Evolutionary conservation across 768 basidiomycete genomes (phyloP), one percentile per base, ranked within the genome.

Genomic region (Boletus tylopilopsis): DNA sequence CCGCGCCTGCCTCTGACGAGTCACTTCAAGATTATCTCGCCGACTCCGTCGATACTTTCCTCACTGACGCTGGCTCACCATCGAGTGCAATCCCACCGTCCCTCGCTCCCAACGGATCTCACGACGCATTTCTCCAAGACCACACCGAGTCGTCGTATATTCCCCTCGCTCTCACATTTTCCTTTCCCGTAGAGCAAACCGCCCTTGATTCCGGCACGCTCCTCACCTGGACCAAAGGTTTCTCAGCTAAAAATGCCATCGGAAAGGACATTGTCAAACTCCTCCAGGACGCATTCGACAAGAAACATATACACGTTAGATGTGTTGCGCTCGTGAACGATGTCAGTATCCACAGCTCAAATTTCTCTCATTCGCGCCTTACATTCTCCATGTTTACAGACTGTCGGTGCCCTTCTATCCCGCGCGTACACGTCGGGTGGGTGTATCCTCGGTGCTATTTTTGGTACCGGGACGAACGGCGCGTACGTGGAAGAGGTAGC

Each of bases 381-480:
- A 45, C 48, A 18, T 33, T 13, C 8, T 34, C 38, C 10, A 40
- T 15, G 5, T 29, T 42, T 30, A 6, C 45, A 96, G 94, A 99
- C 96, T 19, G 95, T 97, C 21, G 96, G 96, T 25, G 90, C 96
- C 6, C 78, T 97, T 38, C 75, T 99, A 24, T 94, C 94, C 11
- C 81, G 92, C 39, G 89, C 94, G 9, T 99, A 99, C 65, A 89
- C 88, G n/a, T 80, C 84, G 4, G 96, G 96, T 18, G 89, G 89
- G 6, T 95, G 91, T 60, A 73, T 93, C 15, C 79, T 94, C 29
- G 89, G 87, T 40, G 87, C 87, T 47, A 98, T 98, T 61, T 98
- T 98, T 64, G 96, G 96, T 22, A 99, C 96, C 0, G 96, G 96
- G 16, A 98, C 96, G 6, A 99, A 99, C 63, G 96, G 96, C 25